phyloP scores from a whole-genome alignment of 2,329 filamentous ascomycete genomes.

The Fusarium burgessii region DNA sequence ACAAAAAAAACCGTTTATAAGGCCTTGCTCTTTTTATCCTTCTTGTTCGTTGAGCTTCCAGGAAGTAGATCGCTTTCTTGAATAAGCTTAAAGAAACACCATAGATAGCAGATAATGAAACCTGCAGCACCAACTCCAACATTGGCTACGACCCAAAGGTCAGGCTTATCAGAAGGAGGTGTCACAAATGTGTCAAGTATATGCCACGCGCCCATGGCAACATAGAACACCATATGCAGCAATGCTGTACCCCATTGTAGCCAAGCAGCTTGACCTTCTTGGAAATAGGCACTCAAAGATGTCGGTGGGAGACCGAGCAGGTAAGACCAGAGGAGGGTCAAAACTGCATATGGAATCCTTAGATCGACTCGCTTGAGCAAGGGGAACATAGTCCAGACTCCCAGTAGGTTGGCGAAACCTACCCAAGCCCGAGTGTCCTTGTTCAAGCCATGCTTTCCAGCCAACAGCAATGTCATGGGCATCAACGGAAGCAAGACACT shows the following conservation, averaged over 20 bases:
- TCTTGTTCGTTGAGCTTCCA: constrained; percentile 41
- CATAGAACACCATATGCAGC: constrained; percentile 81
- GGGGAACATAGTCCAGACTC: constrained; percentile 93
- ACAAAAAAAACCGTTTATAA: constrained; percentile 21
- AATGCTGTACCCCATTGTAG: constrained; percentile 69
- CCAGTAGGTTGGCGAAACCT: constrained; percentile 93
- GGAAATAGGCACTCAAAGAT: constrained; percentile 75
- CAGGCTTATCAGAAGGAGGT: constrained; percentile 83
- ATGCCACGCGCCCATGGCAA: constrained; percentile 85
- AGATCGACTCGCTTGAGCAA: constrained; percentile 88
- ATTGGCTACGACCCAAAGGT: constrained; percentile 94
- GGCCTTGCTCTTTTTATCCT: constrained; percentile 51
- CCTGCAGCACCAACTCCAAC: constrained; percentile 87
- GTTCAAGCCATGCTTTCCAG: constrained; percentile 80
- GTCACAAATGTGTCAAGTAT: constrained; percentile 74
- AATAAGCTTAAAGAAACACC: constrained; percentile 82
- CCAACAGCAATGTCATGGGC: constrained; percentile 91
- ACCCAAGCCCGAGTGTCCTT: constrained; percentile 88
- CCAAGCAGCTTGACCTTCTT: constrained; percentile 54
- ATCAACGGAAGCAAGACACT: constrained; percentile 91
- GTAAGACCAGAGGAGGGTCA: constrained; percentile 91
- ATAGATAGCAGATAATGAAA: constrained; percentile 89
- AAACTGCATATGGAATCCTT: constrained; percentile 83
- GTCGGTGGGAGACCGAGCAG: constrained; percentile 87
- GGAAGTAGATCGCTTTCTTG: constrained; percentile 68